Conservation (phyloP, 345 rosid genomes). For the Rhodamnia rubescens region DNA sequence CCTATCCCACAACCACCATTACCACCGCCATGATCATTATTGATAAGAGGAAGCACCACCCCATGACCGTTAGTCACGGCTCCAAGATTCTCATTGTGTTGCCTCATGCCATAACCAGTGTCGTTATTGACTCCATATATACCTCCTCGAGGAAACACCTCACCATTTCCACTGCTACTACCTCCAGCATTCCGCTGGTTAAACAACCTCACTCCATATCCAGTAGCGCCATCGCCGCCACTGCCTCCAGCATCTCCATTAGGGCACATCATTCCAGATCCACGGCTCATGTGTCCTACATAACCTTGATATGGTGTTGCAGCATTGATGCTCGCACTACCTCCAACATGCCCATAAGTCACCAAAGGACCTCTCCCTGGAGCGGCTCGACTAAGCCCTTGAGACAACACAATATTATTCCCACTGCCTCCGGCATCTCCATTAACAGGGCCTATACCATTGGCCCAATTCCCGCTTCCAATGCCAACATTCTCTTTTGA, state of each 20-base stretch:
- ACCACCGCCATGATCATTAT: not conserved
- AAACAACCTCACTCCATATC: not conserved
- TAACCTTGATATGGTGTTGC: not conserved
- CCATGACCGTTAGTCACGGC: not conserved
- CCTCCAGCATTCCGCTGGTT: not conserved
- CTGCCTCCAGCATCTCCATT: not conserved
- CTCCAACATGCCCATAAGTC: not conserved
- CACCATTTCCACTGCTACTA: not conserved
- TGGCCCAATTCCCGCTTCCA: not conserved
- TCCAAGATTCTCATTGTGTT: not conserved
- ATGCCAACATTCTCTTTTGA: not conserved
- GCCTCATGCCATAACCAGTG: not conserved
- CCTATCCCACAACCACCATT: not conserved
- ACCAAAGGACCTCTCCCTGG: not conserved
- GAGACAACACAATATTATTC: not conserved
- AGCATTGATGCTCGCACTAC: constrained; percentile 6
- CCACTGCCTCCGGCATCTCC: not conserved
- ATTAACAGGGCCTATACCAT: constrained; percentile 1
- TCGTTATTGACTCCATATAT: not conserved
- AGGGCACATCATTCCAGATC: not conserved
- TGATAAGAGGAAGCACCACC: not conserved
- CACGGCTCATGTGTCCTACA: not conserved
- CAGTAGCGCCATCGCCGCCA: not conserved
- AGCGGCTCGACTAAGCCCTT: not conserved
- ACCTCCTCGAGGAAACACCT: not conserved